Conservation (phyloP, 768 basidiomycete species). For the Lepiota venenata region DNA sequence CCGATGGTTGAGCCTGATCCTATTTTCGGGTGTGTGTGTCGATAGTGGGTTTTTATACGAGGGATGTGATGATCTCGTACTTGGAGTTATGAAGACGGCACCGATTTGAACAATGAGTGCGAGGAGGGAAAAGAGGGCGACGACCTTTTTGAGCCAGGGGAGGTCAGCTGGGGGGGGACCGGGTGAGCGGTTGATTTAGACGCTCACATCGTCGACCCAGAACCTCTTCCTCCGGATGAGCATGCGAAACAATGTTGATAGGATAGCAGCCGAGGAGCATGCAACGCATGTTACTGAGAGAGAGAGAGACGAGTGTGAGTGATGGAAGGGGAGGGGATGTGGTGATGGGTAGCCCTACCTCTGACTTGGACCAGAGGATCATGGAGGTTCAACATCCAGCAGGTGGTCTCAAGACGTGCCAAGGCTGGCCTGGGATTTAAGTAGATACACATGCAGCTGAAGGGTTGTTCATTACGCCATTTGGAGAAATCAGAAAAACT, state of each 20-base stretch:
- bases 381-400: slow-evolving; percentile 7
- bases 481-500: slow-evolving; percentile 7
- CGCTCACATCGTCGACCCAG: slow-evolving; percentile 36
- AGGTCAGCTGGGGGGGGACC: not conserved
- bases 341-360: not conserved
- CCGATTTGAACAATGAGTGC: slow-evolving; percentile 23
- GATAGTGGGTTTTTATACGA: not conserved
- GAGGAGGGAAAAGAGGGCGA: slow-evolving; percentile 26
- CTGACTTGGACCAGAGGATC: slow-evolving; percentile 9
- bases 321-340: not conserved
- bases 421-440: slow-evolving; percentile 1
- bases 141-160: slow-evolving; percentile 18
- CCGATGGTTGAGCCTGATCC: slow-evolving; percentile 11
- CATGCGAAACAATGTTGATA: slow-evolving; percentile 27
- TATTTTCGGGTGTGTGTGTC: slow-evolving; percentile 1
- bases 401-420: not conserved
- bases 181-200: not conserved
- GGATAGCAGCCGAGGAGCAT: slow-evolving; percentile 29
- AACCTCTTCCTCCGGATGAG: slow-evolving; percentile 26
- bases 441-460: not conserved
- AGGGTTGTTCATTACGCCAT: slow-evolving; percentile 3
- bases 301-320: not conserved
- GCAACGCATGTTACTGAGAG: slow-evolving; percentile 27
- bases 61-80: slow-evolving; percentile 10
- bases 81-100: slow-evolving; percentile 26